Conservation (phyloP, 2,329 filamentous ascomycete genomes). For the Didymella arachidicola region DNA sequence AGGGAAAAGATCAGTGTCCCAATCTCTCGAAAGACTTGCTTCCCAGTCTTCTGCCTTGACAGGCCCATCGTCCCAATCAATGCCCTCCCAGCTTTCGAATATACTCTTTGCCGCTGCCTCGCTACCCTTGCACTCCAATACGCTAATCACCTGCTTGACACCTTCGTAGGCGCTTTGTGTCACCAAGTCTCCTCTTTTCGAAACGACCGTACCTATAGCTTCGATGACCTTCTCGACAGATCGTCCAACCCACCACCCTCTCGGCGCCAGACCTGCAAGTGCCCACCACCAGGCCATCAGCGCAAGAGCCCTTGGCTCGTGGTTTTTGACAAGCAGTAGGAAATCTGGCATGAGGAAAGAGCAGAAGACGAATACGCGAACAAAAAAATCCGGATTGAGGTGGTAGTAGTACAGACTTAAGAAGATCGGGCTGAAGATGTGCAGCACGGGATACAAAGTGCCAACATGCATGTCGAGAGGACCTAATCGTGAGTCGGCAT, state of each 20-base stretch:
- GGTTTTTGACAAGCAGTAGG: constrained; percentile 30
- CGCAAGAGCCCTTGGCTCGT: constrained; percentile 39
- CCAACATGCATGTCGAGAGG: constrained; percentile 33
- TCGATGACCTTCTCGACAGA: constrained; percentile 29
- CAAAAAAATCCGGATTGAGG: constrained; percentile 39
- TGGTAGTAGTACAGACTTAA: constrained; percentile 45
- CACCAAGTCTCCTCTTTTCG: constrained; percentile 18
- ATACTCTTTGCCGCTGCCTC: constrained; percentile 36
- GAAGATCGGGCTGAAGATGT: constrained; percentile 45
- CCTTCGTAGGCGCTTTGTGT: constrained; percentile 31
- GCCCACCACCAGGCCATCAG: constrained; percentile 44
- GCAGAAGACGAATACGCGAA: constrained; percentile 39
- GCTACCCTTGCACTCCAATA: constrained; percentile 22
- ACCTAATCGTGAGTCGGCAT: constrained; percentile 19
- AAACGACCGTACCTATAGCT: constrained; percentile 32
- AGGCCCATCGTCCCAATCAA: constrained; percentile 39
- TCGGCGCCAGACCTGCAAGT: constrained; percentile 34
- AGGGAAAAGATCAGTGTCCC: background rate
- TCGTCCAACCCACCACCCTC: constrained; percentile 36
- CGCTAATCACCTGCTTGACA: constrained; percentile 30
- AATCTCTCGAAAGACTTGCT: constrained; percentile 7
- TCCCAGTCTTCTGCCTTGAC: constrained; percentile 33
- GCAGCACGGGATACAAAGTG: constrained; percentile 37
- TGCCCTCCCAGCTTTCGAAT: constrained; percentile 40
- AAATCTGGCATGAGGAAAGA: constrained; percentile 44